phyloP scores from a whole-genome alignment of 805 yeast genomes.

The Kluyveromyces nonfermentans region DNA sequence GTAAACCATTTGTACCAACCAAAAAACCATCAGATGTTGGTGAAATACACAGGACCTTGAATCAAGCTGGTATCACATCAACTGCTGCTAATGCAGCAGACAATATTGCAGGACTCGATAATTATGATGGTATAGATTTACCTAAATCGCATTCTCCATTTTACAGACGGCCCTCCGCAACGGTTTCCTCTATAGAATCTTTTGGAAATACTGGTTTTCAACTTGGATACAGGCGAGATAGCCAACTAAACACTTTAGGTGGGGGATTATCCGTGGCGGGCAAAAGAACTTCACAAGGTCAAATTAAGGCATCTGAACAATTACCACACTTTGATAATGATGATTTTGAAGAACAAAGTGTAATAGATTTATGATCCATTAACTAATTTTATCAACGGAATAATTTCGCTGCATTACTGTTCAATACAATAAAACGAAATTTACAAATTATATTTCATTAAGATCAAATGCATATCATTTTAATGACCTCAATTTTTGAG shows the following conservation, averaged over 20 bases:
- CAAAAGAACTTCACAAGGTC: not conserved
- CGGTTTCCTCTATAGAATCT: not conserved
- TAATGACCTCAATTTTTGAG: too few species aligned
- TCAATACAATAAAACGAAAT: too few species aligned
- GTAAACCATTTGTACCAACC: slow-evolving; percentile 12
- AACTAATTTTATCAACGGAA: not conserved
- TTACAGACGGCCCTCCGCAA: not conserved
- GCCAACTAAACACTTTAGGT: not conserved
- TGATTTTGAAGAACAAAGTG: slow-evolving; percentile 10
- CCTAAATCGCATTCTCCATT: slow-evolving; percentile 5
- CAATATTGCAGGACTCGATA: slow-evolving; percentile 38
- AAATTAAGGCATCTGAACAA: not conserved
- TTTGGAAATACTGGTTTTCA: not conserved
- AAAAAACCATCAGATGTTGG: slow-evolving; percentile 16
- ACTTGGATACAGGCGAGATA: not conserved
- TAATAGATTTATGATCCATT: not conserved
- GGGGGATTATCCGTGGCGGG: slow-evolving; percentile 2
- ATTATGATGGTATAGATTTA: slow-evolving; percentile 14
- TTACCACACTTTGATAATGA: slow-evolving; percentile 8
- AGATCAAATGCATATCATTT: too few species aligned
- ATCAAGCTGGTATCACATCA: slow-evolving; percentile 32
- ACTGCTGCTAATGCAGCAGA: slow-evolving; percentile 37
- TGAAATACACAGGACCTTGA: slow-evolving; percentile 28
- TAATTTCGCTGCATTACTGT: not conserved
- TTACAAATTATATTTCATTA: too few species aligned